Base-by-base conservation (phyloP, 495 filamentous ascomycete genomes). In the Penicillium cosmopolitanum region DNA sequence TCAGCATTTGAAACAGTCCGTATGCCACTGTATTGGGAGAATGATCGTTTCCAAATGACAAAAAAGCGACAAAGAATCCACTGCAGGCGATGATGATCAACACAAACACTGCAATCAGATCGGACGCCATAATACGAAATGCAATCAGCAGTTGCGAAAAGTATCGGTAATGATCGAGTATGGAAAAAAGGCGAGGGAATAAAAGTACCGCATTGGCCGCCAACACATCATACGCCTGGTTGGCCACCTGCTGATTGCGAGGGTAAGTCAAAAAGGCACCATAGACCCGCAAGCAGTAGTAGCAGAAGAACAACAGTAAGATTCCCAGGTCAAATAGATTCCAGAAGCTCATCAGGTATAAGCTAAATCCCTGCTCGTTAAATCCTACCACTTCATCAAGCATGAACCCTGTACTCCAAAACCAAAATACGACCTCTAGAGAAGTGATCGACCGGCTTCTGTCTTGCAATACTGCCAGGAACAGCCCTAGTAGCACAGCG, bases 271-370 rank as follows among this genome's bases (percentile, higher is more conserved):
- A 78, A 47, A 95, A 82, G 44, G 96, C 85, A 13, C 93, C 92
- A 66, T 94, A 93, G 25, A 96, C 78, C 46, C 94, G 86, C 77
- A 98, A 85, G 62, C 87, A 87, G 69, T 96, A 96, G 71, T 96
- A 96, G 33, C 89, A 84, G 63, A 94, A 85, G 59, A 96, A 84
- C 36, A 97, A 80, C n/a, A 95, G 71, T 50, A 96, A 73, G 55
- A 96, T 96, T 5, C 91, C 92, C 42, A 96, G 75, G 66, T 97
- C 93, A 68, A 97, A 96, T 18, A 92, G 81, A 70, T 97, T 97
- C 93, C 93, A 97, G 70, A 96, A 91, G 70, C 91, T 96, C 88
- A 96, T 92, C 62, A 96, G 87, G 74, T 96, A 97, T 10, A 97
- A 82, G 51, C 92, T 92, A 68, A 97, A 95, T 7, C 93, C 93